Percentiles rank a stretch among this genome's conserved stretches.
phyloP scores from a whole-genome alignment of 2,329 filamentous ascomycete genomes.

The Pseudogymnoascus sp. region DNA sequence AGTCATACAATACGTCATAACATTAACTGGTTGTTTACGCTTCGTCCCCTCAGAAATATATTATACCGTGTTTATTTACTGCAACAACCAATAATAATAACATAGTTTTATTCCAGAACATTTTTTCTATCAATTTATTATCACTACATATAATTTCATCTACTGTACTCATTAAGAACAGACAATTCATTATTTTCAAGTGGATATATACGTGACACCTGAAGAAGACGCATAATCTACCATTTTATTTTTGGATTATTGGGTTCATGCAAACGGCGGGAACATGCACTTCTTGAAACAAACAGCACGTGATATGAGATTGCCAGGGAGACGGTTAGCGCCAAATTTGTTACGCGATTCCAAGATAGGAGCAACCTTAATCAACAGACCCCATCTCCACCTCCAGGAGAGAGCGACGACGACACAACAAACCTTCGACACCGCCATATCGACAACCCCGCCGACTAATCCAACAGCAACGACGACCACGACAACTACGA shows the following conservation, averaged over 20 bases:
- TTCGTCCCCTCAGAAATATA: not conserved
- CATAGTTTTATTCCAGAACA: not conserved
- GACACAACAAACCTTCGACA: conserved; percentile 8
- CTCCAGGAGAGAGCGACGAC: conserved; percentile 1
- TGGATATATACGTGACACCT: not conserved
- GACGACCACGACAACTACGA: conserved; percentile 7
- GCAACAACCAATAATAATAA: not conserved
- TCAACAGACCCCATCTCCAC: conserved; percentile 5
- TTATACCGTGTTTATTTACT: not conserved
- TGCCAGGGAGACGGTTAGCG: conserved; percentile 7
- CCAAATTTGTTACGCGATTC: conserved; percentile 7
- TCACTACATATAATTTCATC: not conserved
- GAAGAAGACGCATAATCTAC: not conserved
- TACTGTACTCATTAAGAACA: not conserved
- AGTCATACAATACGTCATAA: not conserved
- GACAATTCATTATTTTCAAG: not conserved
- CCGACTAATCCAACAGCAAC: not conserved
- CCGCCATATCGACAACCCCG: conserved; percentile 7
- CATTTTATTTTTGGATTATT: not conserved
- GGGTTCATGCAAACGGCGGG: not conserved
- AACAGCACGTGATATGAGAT: not conserved
- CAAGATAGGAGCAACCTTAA: conserved; percentile 7
- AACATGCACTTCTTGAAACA: not conserved
- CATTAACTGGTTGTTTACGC: not conserved
- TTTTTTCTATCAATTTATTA: not conserved